phyloP scores from a whole-genome alignment of 257 asterid genomes.

The Nicotiana sylvestris region DNA sequence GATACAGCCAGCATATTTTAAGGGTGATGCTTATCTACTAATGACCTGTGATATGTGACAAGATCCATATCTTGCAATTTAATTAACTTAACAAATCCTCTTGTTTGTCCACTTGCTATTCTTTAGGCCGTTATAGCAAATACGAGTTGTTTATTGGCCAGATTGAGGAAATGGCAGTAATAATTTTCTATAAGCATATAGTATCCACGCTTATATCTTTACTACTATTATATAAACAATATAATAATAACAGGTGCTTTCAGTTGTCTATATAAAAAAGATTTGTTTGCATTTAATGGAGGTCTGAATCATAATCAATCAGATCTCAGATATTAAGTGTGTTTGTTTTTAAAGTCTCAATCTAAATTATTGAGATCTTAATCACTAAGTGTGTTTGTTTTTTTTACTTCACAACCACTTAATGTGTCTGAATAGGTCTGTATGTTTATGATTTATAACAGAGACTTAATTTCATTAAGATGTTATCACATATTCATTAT shows the following conservation, averaged over 20 bases:
- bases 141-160: background rate
- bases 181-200: background rate
- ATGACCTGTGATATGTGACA: background rate
- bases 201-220: background rate
- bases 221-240: background rate
- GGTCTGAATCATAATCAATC: no score
- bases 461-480: no score
- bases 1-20: no score
- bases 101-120: background rate
- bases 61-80: background rate
- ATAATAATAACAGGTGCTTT: conserved; percentile 3
- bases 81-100: background rate
- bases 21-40: background rate
- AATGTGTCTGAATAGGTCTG: no score
- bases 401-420: no score
- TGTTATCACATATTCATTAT: no score
- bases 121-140: background rate
- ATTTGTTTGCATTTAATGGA: no score
- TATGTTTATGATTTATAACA: no score
- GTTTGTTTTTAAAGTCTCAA: no score
- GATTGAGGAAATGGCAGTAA: background rate
- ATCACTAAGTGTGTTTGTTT: no score
- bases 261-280: background rate
- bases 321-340: no score
- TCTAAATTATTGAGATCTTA: no score